Evolutionary conservation across 2,329 filamentous ascomycete genomes (phyloP).

Genomic region (Hymenoscyphus infarciens): DNA sequence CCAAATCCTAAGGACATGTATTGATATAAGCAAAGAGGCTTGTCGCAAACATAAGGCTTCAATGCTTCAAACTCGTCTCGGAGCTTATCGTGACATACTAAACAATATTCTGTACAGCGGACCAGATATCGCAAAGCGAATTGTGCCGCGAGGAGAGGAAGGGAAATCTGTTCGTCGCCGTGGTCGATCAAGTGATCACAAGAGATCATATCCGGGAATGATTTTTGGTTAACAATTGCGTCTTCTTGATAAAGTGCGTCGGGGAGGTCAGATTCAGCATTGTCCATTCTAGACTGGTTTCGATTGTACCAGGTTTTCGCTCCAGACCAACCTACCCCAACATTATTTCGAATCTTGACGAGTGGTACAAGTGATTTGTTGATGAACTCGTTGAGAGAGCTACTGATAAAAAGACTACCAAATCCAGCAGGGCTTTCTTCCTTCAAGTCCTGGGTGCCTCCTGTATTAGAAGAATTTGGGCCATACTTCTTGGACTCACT

Average conservation of each 20-base stretch:
- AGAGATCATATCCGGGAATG: constrained; percentile 25
- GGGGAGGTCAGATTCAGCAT: constrained; percentile 17
- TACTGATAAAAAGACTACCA: constrained; percentile 65
- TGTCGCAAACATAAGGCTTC: constrained; percentile 76
- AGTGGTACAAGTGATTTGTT: constrained; percentile 61
- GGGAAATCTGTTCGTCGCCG: constrained; percentile 39
- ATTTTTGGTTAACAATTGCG: constrained; percentile 11
- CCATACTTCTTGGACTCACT: constrained; percentile 24
- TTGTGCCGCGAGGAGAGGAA: constrained; percentile 63
- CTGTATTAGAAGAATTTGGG: constrained; percentile 8
- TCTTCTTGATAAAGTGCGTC: constrained; percentile 15
- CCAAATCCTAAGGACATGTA: constrained; percentile 86
- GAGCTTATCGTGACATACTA: constrained; percentile 74
- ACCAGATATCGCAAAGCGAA: constrained; percentile 74
- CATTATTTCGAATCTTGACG: constrained; percentile 53
- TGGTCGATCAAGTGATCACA: constrained; percentile 35
- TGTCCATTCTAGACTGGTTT: constrained; percentile 28
- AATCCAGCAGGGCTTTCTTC: constrained; percentile 40
- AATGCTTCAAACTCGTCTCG: constrained; percentile 63
- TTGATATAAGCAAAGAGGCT: constrained; percentile 75
- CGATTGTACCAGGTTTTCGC: constrained; percentile 44
- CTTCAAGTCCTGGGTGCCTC: constrained; percentile 14
- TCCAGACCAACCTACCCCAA: constrained; percentile 61
- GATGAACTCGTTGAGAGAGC: constrained; percentile 65
- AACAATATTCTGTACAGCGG: constrained; percentile 80